Conservation (phyloP, 352 stramenopile genomes). For the Phytophthora pistaciae region DNA sequence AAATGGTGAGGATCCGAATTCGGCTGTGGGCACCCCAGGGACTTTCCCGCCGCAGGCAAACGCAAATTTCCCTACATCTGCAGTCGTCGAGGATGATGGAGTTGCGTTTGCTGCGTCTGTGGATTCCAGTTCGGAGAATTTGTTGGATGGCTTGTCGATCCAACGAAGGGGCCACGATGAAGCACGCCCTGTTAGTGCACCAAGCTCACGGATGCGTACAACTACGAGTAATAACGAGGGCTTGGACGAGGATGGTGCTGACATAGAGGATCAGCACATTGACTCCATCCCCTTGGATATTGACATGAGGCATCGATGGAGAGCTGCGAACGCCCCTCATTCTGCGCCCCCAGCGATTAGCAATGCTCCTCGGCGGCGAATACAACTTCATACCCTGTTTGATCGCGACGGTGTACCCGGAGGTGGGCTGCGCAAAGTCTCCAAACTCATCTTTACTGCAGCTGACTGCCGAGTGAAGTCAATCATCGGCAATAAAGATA, state of each 20-base stretch:
- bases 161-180: conserved; percentile 5
- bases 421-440: conserved; percentile 49
- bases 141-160: background rate
- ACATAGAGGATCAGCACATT: conserved; percentile 6
- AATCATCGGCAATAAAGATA: conserved; percentile 64
- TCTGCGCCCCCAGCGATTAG: conserved; percentile 38
- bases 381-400: conserved; percentile 41
- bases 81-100: background rate
- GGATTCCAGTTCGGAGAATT: conserved; percentile 4
- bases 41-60: background rate
- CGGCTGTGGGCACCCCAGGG: background rate
- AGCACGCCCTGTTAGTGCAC: conserved; percentile 25
- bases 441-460: conserved; percentile 68
- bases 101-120: conserved; percentile 1
- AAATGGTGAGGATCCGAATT: conserved; percentile 1
- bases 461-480: conserved; percentile 68
- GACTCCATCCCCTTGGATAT: background rate
- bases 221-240: conserved; percentile 12
- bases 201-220: background rate
- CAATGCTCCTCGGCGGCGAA: background rate
- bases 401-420: conserved; percentile 42
- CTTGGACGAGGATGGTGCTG: conserved; percentile 6
- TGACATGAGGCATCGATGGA: conserved; percentile 20
- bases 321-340: conserved; percentile 30
- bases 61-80: conserved; percentile 3